These are phyloP conservation scores for Kwoniella mangroviensis DNA, from an alignment of 768 basidiomycete species.

Conservation along the genomic window DNA sequence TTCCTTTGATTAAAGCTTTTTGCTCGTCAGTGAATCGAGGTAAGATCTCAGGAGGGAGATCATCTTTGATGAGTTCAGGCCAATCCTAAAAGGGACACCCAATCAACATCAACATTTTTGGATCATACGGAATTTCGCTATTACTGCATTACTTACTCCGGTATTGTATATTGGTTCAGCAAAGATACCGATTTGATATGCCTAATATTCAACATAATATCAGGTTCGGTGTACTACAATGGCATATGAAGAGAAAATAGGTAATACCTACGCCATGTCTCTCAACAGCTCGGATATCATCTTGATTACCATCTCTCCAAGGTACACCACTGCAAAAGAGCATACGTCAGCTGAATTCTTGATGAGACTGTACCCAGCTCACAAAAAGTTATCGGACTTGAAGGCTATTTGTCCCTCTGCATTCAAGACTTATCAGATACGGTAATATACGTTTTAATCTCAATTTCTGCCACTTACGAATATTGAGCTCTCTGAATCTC, in stretches of 20 bases:
- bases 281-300: constrained; percentile 62
- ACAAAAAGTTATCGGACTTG: constrained; percentile 64
- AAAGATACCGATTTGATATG: constrained; percentile 64
- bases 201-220: constrained; percentile 19
- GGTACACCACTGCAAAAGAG: constrained; percentile 34
- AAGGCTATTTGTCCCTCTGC: constrained; percentile 59
- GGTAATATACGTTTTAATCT: background rate
- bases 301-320: constrained; percentile 32
- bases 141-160: constrained; percentile 47
- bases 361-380: background rate
- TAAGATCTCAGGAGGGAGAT: constrained; percentile 61
- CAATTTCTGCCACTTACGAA: constrained; percentile 11
- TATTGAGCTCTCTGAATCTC: constrained; percentile 31
- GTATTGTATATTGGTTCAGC: constrained; percentile 64
- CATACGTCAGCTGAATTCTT: background rate
- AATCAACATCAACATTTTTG: background rate
- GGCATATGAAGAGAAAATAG: background rate
- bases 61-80: constrained; percentile 64
- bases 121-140: too few species aligned
- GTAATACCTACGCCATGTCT: constrained; percentile 58
- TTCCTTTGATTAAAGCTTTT: constrained; percentile 60
- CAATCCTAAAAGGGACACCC: constrained; percentile 56
- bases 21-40: constrained; percentile 64
- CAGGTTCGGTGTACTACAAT: background rate
- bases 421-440: background rate